Conservation (phyloP, 2,329 filamentous ascomycete genomes). For the Pseudogymnoascus sp. region DNA sequence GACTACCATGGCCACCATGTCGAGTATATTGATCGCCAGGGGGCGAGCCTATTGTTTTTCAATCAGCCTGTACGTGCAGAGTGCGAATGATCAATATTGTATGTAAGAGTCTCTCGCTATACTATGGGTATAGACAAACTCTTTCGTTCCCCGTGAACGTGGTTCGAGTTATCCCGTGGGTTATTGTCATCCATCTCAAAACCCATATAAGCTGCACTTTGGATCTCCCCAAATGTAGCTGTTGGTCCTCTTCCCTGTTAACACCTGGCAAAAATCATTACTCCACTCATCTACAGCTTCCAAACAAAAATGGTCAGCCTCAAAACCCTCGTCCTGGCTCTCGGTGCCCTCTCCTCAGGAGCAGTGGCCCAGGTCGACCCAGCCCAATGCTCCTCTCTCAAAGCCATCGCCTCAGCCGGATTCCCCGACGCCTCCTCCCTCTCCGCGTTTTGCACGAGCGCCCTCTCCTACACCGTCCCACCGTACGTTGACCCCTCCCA, state of each 20-base stretch:
- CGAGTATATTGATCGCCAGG: constrained; percentile 7
- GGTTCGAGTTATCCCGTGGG: not conserved
- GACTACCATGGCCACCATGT: not conserved
- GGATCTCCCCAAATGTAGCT: not conserved
- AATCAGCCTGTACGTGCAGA: not conserved
- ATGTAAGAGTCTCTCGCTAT: not conserved
- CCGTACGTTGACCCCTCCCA: not conserved
- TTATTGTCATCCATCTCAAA: not conserved
- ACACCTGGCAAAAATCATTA: not conserved
- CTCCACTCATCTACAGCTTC: not conserved
- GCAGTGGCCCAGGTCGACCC: not conserved
- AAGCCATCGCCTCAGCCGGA: not conserved
- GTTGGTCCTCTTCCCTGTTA: constrained; percentile 1
- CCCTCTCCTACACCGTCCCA: constrained; percentile 2
- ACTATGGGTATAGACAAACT: constrained; percentile 1
- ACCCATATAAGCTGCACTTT: not conserved
- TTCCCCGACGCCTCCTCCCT: not conserved
- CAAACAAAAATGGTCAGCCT: constrained; percentile 9
- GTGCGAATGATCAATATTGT: constrained; percentile 8
- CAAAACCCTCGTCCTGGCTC: not conserved
- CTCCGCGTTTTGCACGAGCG: constrained; percentile 4
- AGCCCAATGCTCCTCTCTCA: not conserved
- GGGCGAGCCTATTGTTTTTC: not conserved
- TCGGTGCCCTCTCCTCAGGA: not conserved
- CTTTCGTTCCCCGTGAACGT: not conserved